Base-by-base conservation (phyloP, 208 protist species). In the Trypanosoma mega region DNA sequence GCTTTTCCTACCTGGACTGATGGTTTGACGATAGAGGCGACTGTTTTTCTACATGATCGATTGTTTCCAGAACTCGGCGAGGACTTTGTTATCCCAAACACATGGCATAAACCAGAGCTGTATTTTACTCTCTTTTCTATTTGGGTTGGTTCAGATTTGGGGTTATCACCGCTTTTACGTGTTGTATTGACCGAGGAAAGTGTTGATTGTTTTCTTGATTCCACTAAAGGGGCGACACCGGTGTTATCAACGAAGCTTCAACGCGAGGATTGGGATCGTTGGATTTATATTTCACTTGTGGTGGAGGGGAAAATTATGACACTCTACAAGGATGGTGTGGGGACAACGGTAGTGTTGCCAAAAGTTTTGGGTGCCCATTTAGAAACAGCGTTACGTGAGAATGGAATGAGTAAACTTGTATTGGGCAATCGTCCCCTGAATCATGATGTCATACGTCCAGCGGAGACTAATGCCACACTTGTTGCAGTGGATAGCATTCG, bases 61-160 rank as follows among this genome's bases (percentile, higher is more conserved):
- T 52, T 76, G 18, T 81, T 84, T 48, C 72, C 74, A 16, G 63
- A 71, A 23, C 68, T 84, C 34, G 78, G 79, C 1, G 78, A 87
- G 44, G 43, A 36, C 20, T 82, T 62, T 54, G 58, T 59, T 1
- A 63, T 72, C 29, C 68, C 77, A 1, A 27, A 36, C 12, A 56
- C 60, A 4, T 78, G 69, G 74, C 44, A 63, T 16, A 45, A 66
- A 14, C 68, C 68, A 2, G 21, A 59, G 1, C 48, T 82, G 23
- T 30, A 47, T 29, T 73, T 87, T 31, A 63, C 70, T 20, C 23
- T 87, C 1, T 55, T 84, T 33, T 67, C 72, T 7, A 11, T 87
- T 16, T 71, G 68, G 27, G 68, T 59, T 11, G 57, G 47, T 3
- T 18, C 11, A 29, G 39, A 44, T 8, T 12, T 30, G 6, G 20